Conservation (phyloP, 2,329 filamentous ascomycete genomes). For the Zopfia rhizophila region DNA sequence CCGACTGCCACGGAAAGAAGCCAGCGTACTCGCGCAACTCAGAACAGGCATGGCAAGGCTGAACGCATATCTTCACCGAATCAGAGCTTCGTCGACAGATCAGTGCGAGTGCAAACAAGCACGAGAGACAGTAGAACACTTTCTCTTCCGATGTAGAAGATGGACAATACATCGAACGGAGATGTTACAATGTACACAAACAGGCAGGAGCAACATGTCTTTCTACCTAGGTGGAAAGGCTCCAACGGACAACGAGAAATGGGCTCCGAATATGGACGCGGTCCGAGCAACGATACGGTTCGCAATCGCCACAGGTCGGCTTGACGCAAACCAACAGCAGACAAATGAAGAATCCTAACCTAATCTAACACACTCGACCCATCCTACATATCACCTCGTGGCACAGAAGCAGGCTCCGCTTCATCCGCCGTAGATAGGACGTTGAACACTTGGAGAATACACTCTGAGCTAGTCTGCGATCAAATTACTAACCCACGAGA, state of each 20-base stretch:
- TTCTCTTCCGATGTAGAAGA: slow-evolving; percentile 14
- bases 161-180: slow-evolving; percentile 14
- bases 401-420: slow-evolving; percentile 14
- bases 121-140: too few species aligned
- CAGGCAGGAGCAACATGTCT: slow-evolving; percentile 17
- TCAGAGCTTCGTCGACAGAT: slow-evolving; percentile 15
- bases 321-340: too few species aligned
- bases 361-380: slow-evolving; percentile 14
- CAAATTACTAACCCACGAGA: slow-evolving; percentile 16
- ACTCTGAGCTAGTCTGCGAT: slow-evolving; percentile 15
- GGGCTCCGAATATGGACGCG: slow-evolving; percentile 12
- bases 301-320: too few species aligned
- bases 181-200: slow-evolving; percentile 17
- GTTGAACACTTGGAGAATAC: slow-evolving; percentile 21
- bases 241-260: slow-evolving; percentile 15
- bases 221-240: slow-evolving; percentile 20
- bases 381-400: slow-evolving; percentile 12
- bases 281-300: slow-evolving; percentile 9
- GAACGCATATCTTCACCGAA: slow-evolving; percentile 18
- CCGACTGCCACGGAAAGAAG: slow-evolving; percentile 15
- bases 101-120: slow-evolving; percentile 13
- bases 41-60: slow-evolving; percentile 21
- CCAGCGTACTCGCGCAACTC: slow-evolving; percentile 17
- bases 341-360: too few species aligned
- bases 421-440: slow-evolving; percentile 18